Conservation (phyloP, 768 basidiomycete genomes). For the Suillus americanus region DNA sequence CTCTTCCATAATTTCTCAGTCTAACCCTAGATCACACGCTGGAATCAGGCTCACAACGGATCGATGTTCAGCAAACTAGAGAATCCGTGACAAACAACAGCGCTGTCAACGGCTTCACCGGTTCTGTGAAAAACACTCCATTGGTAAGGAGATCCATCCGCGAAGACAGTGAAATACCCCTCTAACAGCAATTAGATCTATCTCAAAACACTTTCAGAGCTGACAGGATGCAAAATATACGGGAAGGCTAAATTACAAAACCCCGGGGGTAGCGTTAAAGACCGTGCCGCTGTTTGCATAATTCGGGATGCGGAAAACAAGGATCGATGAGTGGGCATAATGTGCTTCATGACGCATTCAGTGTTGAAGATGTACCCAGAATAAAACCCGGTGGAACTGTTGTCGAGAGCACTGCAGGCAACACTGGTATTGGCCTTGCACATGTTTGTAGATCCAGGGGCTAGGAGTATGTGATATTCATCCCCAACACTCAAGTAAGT, state of each 20-base stretch:
- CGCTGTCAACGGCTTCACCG: slow-evolving; percentile 77
- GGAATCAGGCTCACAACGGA: slow-evolving; percentile 22
- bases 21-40: slow-evolving; percentile 22
- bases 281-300: slow-evolving; percentile 91
- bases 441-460: slow-evolving; percentile 92
- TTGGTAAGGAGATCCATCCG: slow-evolving; percentile 50
- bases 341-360: neutral
- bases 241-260: slow-evolving; percentile 99
- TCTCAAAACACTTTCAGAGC: slow-evolving; percentile 76
- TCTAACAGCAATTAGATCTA: slow-evolving; percentile 59
- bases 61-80: slow-evolving; percentile 28
- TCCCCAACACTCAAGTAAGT: slow-evolving; percentile 88
- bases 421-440: slow-evolving; percentile 95
- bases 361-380: slow-evolving; percentile 34
- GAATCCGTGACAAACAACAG: slow-evolving; percentile 37
- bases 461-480: slow-evolving; percentile 98
- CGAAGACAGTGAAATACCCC: neutral
- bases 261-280: slow-evolving; percentile 96
- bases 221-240: slow-evolving; percentile 78
- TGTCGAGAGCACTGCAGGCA: slow-evolving; percentile 97
- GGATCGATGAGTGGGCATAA: slow-evolving; percentile 57
- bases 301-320: slow-evolving; percentile 82
- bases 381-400: slow-evolving; percentile 91
- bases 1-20: neutral
- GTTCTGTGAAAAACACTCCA: slow-evolving; percentile 91